phyloP scores from a whole-genome alignment of 148 eudicot genomes.

The Spergularia marina region DNA sequence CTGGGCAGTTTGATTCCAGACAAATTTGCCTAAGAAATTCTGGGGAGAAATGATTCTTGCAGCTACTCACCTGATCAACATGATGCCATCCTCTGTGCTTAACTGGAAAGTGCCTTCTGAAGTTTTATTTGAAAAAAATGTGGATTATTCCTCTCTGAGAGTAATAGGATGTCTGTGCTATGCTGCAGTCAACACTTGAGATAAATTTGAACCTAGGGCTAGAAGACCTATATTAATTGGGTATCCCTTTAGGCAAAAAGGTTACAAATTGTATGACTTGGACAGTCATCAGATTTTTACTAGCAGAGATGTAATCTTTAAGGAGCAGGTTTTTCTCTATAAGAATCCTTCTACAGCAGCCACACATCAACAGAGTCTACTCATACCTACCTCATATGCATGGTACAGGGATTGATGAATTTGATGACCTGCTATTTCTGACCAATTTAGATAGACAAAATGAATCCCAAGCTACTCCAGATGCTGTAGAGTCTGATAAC shows the following conservation, averaged over 20 bases:
- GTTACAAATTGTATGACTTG: background rate
- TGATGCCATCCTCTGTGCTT: background rate
- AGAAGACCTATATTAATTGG: background rate
- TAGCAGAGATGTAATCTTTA: background rate
- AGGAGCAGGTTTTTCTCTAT: background rate
- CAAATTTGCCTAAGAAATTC: background rate
- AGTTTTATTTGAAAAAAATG: background rate
- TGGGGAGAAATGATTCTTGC: background rate
- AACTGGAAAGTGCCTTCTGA: background rate
- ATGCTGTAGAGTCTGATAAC: too few relatives aligned
- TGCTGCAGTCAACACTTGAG: background rate
- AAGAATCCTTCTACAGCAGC: background rate
- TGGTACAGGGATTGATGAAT: background rate
- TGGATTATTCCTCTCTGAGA: background rate
- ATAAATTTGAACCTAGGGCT: background rate
- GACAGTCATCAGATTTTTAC: background rate
- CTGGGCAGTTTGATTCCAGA: too few relatives aligned
- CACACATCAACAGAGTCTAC: rapidly evolving
- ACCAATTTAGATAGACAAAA: too few relatives aligned
- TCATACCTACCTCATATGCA: background rate
- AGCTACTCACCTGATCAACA: background rate
- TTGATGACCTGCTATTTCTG: too few relatives aligned
- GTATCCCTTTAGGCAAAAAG: background rate
- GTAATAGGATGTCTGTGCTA: background rate
- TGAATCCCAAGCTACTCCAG: too few relatives aligned